Conservation (phyloP, 768 basidiomycete species). For the Termitomyces sp. region DNA sequence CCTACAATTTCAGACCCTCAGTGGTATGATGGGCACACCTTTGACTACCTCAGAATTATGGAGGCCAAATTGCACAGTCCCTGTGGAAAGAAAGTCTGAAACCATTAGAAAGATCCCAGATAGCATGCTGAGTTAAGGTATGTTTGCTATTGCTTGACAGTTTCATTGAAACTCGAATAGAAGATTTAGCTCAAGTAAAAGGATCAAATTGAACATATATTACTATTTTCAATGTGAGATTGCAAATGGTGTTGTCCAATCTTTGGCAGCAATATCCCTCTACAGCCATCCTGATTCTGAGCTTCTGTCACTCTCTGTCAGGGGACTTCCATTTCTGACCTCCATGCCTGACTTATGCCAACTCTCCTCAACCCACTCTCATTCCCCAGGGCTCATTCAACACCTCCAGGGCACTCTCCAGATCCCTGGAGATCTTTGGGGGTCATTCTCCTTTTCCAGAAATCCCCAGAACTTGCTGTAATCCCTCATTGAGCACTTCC, state of each 20-base stretch:
- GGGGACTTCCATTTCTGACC: too few species aligned
- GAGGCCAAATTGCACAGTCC: slow-evolving; percentile 18
- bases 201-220: slow-evolving; percentile 5
- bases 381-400: too few species aligned
- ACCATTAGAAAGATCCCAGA: not conserved
- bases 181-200: slow-evolving; percentile 2
- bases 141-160: not conserved
- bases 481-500: too few species aligned
- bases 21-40: slow-evolving; percentile 16
- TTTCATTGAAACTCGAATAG: not conserved
- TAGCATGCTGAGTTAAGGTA: slow-evolving; percentile 2
- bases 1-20: not conserved
- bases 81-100: slow-evolving; percentile 9
- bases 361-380: too few species aligned
- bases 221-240: slow-evolving; percentile 9
- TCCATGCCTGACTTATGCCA: too few species aligned
- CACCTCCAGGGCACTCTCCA: too few species aligned
- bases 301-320: too few species aligned
- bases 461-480: too few species aligned
- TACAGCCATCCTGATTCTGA: too few species aligned
- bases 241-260: not conserved
- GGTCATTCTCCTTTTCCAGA: too few species aligned
- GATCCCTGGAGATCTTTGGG: too few species aligned
- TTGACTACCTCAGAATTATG: slow-evolving; percentile 6
- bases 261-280: too few species aligned